Conservation (phyloP, 2,329 filamentous ascomycete genomes). For the Aspergillus pseudotamarii region DNA sequence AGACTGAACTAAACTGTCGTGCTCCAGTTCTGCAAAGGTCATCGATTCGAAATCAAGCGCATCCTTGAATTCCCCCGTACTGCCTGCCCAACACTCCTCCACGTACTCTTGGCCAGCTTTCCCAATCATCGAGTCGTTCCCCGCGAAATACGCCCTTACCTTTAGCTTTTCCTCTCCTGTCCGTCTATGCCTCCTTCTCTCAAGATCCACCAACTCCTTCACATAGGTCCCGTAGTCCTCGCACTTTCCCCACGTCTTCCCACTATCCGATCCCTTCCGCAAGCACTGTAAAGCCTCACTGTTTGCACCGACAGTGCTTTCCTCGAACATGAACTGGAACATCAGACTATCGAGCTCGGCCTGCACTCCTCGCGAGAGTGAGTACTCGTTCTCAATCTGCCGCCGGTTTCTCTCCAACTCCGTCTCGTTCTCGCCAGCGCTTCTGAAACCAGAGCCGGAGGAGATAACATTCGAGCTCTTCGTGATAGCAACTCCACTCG, state of each 20-base stretch:
- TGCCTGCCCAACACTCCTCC: slow-evolving; percentile 42
- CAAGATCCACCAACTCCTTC: slow-evolving; percentile 18
- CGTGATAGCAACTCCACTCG: slow-evolving; percentile 23
- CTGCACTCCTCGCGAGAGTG: slow-evolving; percentile 15
- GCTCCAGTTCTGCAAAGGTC: slow-evolving; percentile 38
- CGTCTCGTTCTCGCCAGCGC: not conserved
- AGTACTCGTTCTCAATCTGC: slow-evolving; percentile 24
- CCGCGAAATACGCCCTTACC: slow-evolving; percentile 40
- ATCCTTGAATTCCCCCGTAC: slow-evolving; percentile 24
- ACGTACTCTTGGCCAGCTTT: slow-evolving; percentile 47
- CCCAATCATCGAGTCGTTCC: slow-evolving; percentile 48
- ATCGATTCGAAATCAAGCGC: slow-evolving; percentile 38
- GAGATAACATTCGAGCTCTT: slow-evolving; percentile 11
- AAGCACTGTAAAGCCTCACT: slow-evolving; percentile 44
- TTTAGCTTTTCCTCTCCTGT: slow-evolving; percentile 20
- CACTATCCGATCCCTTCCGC: slow-evolving; percentile 30
- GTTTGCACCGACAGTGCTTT: slow-evolving; percentile 39
- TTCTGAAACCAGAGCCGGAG: not conserved
- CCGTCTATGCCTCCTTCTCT: not conserved
- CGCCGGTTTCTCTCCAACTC: slow-evolving; percentile 17
- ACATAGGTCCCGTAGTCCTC: slow-evolving; percentile 37
- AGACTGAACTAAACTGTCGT: slow-evolving; percentile 37
- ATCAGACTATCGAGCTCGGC: slow-evolving; percentile 21
- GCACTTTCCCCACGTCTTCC: slow-evolving; percentile 35
- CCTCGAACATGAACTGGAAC: slow-evolving; percentile 25